Base-by-base conservation (phyloP, 1,139 yeast genomes). In the Suhomyces coccinellae region DNA sequence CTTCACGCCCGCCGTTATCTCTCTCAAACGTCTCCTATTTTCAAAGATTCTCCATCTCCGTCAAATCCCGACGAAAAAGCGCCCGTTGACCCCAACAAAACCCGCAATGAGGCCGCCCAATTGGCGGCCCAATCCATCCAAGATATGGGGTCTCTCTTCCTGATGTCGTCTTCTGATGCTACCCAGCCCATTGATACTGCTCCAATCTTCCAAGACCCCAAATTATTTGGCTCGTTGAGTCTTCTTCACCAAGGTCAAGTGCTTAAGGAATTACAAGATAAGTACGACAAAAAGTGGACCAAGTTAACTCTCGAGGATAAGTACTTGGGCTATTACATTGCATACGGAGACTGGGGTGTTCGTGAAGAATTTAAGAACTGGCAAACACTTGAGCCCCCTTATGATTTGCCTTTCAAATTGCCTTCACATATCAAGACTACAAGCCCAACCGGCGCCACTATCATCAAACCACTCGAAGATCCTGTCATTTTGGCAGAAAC, bases 341-440 rank as follows among this genome's bases (percentile, higher is more conserved):
- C 82, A 0, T 83, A 81, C 59, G 87, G 87, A 2, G 69, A 82
- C 49, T 80, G 85, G 77, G 88, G 86, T 0, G 79, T 76, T 1
- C 69, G 88, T 49, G 85, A 80, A 45, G 75, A 79, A 13, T 79
- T 82, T 49, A 65, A 65, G 36, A 71, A 71, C 46, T 67, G 83
- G 69, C 63, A 64, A 36, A 62, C 67, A 1, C 52, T 56, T 38
- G 67, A 63, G 17, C 65, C 71, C 1, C 83, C 84, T 2, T 69
- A 62, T 38, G 88, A 83, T 58, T 64, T 82, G 41, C 86, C 87
- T 2, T 83, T 82, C 53, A 58, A 57, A n/a, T 50, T 67, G 8
- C 80, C 81, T 2, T 62, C 75, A 3, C 51, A 66, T 41, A 26
- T 60, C 27, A 58, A 49, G 39, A 58, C 53, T 14, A 42, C 62